phyloP scores from a whole-genome alignment of 768 basidiomycete genomes.

The Suillus subluteus region DNA sequence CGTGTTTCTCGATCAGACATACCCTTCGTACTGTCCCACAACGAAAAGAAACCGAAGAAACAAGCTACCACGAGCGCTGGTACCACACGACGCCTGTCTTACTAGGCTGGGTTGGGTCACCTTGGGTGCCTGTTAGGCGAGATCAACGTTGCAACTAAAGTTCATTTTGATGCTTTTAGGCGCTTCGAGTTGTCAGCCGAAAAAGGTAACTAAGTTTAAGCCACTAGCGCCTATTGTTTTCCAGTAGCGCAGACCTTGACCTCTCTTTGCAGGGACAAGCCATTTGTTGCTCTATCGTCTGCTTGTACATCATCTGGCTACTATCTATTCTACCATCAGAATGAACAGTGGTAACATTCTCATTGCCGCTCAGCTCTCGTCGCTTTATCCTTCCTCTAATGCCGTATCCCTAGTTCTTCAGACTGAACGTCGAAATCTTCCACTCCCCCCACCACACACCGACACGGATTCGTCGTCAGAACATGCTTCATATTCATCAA shows the following conservation, averaged over 20 bases:
- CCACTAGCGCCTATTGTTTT: conserved; percentile 3
- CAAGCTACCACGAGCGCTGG: not conserved
- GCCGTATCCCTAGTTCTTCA: conserved; percentile 56
- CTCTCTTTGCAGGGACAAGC: not conserved
- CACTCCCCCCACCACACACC: conserved; percentile 46
- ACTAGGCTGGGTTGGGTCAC: not conserved
- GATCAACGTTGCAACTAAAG: not conserved
- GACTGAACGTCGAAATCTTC: conserved; percentile 59
- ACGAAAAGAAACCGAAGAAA: not conserved
- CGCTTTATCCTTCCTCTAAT: conserved; percentile 57
- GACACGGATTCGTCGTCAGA: conserved; percentile 55
- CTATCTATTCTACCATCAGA: not conserved
- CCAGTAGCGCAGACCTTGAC: not conserved
- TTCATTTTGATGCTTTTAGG: not conserved
- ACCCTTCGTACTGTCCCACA: not conserved
- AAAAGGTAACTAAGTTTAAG: conserved; percentile 7
- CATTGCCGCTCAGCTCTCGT: conserved; percentile 65
- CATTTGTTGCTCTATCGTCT: not conserved
- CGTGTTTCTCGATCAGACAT: not conserved
- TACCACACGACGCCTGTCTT: not conserved
- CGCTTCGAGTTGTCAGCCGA: not conserved
- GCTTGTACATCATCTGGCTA: conserved; percentile 5
- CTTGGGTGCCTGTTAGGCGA: not conserved
- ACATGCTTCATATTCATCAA: conserved; percentile 70
- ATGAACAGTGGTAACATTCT: conserved; percentile 41